phyloP scores from a whole-genome alignment of 441 rosid genomes.

The Corymbia calophylla region DNA sequence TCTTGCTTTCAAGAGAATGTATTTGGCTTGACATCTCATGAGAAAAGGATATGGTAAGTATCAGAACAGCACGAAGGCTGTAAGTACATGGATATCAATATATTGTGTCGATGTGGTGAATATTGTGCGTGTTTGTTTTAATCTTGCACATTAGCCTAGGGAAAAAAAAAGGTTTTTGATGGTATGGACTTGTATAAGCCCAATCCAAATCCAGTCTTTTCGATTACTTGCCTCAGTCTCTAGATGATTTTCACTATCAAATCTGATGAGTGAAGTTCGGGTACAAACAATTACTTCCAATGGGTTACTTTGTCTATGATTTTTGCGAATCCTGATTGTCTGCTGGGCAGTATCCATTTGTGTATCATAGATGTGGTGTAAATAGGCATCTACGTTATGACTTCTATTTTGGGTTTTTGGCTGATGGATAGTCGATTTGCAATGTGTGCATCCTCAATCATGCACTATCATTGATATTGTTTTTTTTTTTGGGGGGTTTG shows the following conservation, averaged over 20 bases:
- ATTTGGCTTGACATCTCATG: not conserved
- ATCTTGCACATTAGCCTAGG: not conserved
- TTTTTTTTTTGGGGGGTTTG: not conserved
- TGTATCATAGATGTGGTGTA: not conserved
- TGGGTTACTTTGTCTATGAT: not conserved
- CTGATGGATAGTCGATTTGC: not conserved
- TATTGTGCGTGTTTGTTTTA: not conserved
- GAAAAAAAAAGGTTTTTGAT: not conserved
- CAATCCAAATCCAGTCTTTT: not conserved
- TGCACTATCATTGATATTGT: not conserved
- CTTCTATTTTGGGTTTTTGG: not conserved
- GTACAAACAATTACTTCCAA: not conserved
- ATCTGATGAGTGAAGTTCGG: not conserved
- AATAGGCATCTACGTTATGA: not conserved
- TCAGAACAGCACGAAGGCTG: not conserved
- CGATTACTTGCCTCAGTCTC: not conserved
- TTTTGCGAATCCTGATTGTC: not conserved
- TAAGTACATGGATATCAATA: not conserved
- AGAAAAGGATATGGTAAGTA: not conserved
- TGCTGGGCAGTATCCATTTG: not conserved
- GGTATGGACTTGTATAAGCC: not conserved
- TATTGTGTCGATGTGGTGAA: not conserved
- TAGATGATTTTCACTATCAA: not conserved
- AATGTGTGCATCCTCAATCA: not conserved
- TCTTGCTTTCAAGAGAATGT: not conserved